Base-by-base conservation (phyloP, 371 early-diverging fungal genomes). In the Mortierella sp. region DNA sequence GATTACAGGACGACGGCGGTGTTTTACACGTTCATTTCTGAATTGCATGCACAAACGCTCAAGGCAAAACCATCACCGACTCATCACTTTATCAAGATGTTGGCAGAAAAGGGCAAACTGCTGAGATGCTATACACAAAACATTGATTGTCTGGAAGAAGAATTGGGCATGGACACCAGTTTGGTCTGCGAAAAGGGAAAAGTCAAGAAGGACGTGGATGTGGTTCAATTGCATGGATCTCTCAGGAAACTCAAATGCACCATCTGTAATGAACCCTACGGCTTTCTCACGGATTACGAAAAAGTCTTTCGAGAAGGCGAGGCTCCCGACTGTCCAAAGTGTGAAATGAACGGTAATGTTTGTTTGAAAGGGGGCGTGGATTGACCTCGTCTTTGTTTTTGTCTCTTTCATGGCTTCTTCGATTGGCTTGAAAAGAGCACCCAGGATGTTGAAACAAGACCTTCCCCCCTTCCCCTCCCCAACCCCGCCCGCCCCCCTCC, bases 111-210 rank as follows among this genome's bases (percentile, higher is more conserved):
- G 21, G 92, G 92, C 39, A 86, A 89, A 60, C 79, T 96, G 37
- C 70, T 92, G 19, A 85, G 99, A 19, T 96, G 95, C 79, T 98
- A 98, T 70, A 97, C 98, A 49, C 99, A 98, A 81, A 98, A 98
- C 80, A 98, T 98, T 66, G 99, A 98, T 70, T 91, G 95, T 54
- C 80, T 98, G n/a, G 98, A 98, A 77, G 87, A 84, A 21, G 81
- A 85, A n/a, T 60, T 86, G 5, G 82, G 85, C 29, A 76, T 89
- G 34, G 82, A 83, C 24, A 69, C 76, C 10, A 69, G 67, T 22
- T 71, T 83, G 14, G 58, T 61, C 24, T 65, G 67, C 21, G 71
- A 78, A 16, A 66, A 67, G 44, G 70, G 65, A 31, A 62, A 79
- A 48, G 68, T 68, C 52, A 60, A 81, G 55, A 66, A 65, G 71